Percentiles rank a stretch among this genome's conserved stretches.
These are phyloP conservation scores for Hanseniaspora gamundiae DNA, from an alignment of 1,139 yeast species.

Conservation along the genomic window DNA sequence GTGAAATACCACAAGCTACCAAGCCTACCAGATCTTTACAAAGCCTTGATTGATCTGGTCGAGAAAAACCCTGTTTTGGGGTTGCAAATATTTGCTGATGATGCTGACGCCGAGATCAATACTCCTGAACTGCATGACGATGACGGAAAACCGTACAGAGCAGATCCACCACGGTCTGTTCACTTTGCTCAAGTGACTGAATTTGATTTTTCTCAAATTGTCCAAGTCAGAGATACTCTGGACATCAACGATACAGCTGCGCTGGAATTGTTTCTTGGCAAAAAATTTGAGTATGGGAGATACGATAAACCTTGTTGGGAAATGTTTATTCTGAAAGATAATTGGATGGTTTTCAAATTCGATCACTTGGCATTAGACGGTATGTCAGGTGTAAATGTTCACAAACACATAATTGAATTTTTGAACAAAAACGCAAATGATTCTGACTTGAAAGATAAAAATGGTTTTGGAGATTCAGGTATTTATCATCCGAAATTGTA, in stretches of 20 bases:
- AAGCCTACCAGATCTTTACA: background rate
- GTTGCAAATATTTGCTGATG: background rate
- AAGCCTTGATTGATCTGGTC: background rate
- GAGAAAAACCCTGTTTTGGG: background rate
- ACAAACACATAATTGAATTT: background rate
- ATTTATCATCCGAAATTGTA: no score
- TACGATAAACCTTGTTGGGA: conserved; percentile 3
- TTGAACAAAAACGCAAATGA: background rate
- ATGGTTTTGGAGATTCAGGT: no score
- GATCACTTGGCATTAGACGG: conserved; percentile 6
- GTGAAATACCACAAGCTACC: background rate
- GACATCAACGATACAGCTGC: background rate
- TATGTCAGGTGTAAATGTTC: conserved; percentile 1
- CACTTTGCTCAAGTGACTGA: background rate
- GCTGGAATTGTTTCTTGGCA: background rate
- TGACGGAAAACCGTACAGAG: background rate
- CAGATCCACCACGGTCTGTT: background rate
- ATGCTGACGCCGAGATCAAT: background rate
- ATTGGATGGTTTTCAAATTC: conserved; percentile 2
- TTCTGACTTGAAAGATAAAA: background rate
- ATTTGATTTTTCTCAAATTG: conserved; percentile 2
- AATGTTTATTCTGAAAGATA: conserved; percentile 1
- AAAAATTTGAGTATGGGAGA: background rate
- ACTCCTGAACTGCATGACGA: background rate
- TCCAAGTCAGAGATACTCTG: background rate